Evolutionary conservation across 805 yeast species (phyloP), one percentile per base, ranked within the genome.

Genomic region (Ogataea parapolymorpha): DNA sequence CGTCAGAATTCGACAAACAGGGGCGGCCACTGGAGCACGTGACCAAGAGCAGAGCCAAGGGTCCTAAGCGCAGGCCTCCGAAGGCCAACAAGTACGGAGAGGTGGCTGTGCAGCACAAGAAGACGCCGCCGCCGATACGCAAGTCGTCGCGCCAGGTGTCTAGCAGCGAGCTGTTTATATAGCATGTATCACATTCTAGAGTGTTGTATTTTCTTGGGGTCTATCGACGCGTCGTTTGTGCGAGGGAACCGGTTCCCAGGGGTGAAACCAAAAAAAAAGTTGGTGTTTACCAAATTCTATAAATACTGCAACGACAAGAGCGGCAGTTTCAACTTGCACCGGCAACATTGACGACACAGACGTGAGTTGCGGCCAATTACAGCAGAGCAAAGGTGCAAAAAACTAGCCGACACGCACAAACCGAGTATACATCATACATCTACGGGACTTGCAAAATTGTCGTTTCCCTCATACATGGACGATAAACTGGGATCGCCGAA

Each of bases 61-160:
- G 82, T 0, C 82, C 82, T 0, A 73, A 68, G 51, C 58, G 81
- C 46, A 60, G 72, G 36, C 59, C 71, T 14, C 80, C 80, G 1
- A 62, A 64, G 38, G 28, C 22, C 35, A 30, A 22, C n/a, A 29
- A 43, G 22, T 26, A 43, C 33, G 28, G 27, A 6, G 36, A 17
- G 14, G 20, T 17, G n/a, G 15, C 37, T 11, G 26, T 39, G 6
- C 11, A 17, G 13, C 30, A 35, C 13, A 53, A 53, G 38, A 57
- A 55, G 33, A 35, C 37, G 3, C 63, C 64, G 6, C 65, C 63
- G 3, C 51, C 53, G 5, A 59, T 58, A 23, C 45, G 52, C 17
- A 50, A 54, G 30, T 44, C 62, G 6, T 58, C 64, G 5, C 46
- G 62, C 27, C 51, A 45, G 27, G 60, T 58, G 6, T 57, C 62